phyloP scores from a whole-genome alignment of 139 green algal genomes.

The Picochlorum costavermella region DNA sequence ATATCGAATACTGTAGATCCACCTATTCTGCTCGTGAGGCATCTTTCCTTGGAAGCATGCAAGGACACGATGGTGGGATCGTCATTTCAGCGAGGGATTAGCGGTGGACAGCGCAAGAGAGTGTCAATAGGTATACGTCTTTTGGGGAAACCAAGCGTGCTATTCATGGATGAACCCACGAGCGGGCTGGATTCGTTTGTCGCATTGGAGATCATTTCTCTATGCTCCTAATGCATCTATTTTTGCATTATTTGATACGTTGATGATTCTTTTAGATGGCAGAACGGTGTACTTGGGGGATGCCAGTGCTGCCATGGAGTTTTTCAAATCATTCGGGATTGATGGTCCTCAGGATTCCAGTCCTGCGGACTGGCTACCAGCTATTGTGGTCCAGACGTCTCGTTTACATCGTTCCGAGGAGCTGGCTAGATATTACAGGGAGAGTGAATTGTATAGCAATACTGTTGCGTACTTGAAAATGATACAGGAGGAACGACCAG shows the following conservation, averaged over 20 bases:
- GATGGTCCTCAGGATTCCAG: not conserved
- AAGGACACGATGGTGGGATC: slow-evolving; percentile 15
- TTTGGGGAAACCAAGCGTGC: slow-evolving; percentile 49
- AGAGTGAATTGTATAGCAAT: not conserved
- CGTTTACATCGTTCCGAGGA: not conserved
- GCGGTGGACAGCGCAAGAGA: slow-evolving; percentile 19
- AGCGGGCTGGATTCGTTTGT: slow-evolving; percentile 27
- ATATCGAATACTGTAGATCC: too few species aligned
- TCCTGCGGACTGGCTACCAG: not conserved
- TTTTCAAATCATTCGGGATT: not conserved
- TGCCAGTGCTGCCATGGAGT: not conserved
- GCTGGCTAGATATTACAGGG: not conserved
- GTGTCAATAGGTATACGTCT: slow-evolving; percentile 25
- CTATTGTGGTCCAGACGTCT: not conserved
- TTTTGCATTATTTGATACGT: slow-evolving; percentile 65
- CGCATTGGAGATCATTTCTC: slow-evolving; percentile 45
- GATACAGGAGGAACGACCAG: not conserved
- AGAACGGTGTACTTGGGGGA: slow-evolving; percentile 2
- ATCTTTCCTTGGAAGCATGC: slow-evolving; percentile 15
- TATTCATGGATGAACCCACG: slow-evolving; percentile 51
- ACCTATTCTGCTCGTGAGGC: too few species aligned
- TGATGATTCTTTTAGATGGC: slow-evolving; percentile 23
- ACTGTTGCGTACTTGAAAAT: not conserved
- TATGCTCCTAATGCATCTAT: slow-evolving; percentile 56
- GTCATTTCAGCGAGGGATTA: not conserved